Conservation (phyloP, 768 basidiomycete genomes). For the Arthromyces matolae region DNA sequence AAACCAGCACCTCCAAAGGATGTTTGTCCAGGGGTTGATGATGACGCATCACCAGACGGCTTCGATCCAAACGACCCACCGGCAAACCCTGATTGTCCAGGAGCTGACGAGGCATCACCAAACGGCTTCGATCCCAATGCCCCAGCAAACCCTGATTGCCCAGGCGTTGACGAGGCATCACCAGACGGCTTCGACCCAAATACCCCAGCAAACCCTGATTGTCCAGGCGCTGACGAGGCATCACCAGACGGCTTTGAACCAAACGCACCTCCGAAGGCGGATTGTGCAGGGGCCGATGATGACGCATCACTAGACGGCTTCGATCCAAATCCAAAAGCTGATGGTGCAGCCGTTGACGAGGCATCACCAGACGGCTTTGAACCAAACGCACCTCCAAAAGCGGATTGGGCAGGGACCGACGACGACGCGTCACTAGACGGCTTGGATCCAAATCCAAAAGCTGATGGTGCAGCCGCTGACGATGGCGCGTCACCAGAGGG, state of each 20-base stretch:
- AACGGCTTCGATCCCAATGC: not conserved
- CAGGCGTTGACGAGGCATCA: not conserved
- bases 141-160: too few species aligned
- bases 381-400: constrained; percentile 3
- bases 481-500: not conserved
- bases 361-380: not conserved
- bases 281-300: not conserved
- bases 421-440: not conserved
- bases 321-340: too few species aligned
- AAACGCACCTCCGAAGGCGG: constrained; percentile 1
- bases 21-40: not conserved
- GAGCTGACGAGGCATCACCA: not conserved
- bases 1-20: constrained; percentile 1
- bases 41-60: not conserved
- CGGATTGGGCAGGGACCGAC: not conserved
- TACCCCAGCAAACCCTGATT: not conserved
- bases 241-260: not conserved
- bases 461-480: not conserved
- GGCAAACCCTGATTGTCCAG: too few species aligned
- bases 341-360: not conserved
- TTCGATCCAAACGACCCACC: not conserved
- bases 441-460: too few species aligned
- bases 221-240: not conserved
- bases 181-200: constrained; percentile 2
- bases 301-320: not conserved